Conservation (phyloP, 768 basidiomycete species). For the Boletus insuetus region DNA sequence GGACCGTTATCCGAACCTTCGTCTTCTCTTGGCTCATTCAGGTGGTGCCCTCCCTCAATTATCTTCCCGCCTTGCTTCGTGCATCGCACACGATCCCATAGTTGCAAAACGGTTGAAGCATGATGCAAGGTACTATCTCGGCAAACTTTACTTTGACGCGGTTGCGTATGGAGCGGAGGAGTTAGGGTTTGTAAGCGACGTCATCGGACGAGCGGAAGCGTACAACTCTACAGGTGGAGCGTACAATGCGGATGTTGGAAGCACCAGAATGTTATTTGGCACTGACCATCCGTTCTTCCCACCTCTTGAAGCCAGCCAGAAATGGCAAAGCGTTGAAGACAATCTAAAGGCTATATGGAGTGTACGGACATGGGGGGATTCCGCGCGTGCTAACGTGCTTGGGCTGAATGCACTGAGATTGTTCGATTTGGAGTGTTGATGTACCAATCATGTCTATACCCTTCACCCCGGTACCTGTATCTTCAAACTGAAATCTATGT, state of each 20-base stretch:
- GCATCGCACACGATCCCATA: conserved; percentile 81
- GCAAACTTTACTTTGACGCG: conserved; percentile 78
- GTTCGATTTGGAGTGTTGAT: conserved; percentile 48
- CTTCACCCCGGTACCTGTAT: conserved; percentile 64
- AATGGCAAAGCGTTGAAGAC: conserved; percentile 84
- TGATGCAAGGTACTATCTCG: conserved; percentile 82
- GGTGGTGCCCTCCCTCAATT: conserved; percentile 82
- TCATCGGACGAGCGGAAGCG: conserved; percentile 56
- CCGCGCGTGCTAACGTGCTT: conserved; percentile 61
- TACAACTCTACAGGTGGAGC: conserved; percentile 40
- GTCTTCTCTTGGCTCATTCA: conserved; percentile 81
- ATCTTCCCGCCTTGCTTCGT: conserved; percentile 81
- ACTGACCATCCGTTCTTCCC: conserved; percentile 94
- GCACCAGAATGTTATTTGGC: conserved; percentile 69
- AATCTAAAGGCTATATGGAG: conserved; percentile 75
- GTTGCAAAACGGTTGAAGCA: conserved; percentile 72
- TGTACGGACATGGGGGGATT: conserved; percentile 37
- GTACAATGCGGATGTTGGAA: conserved; percentile 41
- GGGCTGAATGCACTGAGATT: conserved; percentile 73
- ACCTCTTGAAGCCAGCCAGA: conserved; percentile 61
- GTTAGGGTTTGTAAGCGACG: conserved; percentile 71
- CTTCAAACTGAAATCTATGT: conserved; percentile 97
- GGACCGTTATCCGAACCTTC: conserved; percentile 74
- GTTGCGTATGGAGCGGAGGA: conserved; percentile 90
- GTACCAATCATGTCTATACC: conserved; percentile 6